Percentiles rank a stretch among this genome's conserved stretches.
These are phyloP conservation scores for Umbelopsis sp. DNA, from an alignment of 192 early-diverging fungal species.

Conservation along the genomic window DNA sequence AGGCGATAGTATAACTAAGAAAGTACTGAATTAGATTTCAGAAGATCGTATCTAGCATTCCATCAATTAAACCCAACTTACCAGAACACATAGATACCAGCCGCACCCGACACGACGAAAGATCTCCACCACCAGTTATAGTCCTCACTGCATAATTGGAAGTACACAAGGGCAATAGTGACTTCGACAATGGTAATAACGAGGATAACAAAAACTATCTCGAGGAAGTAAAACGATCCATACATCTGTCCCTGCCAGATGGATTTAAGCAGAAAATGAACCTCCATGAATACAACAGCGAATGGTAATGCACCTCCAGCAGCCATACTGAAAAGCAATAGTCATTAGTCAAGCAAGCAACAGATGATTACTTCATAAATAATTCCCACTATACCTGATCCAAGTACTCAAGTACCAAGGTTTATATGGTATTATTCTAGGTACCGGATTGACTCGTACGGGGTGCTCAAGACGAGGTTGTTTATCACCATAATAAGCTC, in stretches of 20 bases:
- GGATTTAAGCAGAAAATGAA: constrained; percentile 71
- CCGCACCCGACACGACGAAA: constrained; percentile 67
- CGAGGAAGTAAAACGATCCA: constrained; percentile 63
- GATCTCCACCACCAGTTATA: constrained; percentile 95
- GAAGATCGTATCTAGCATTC: too few species aligned
- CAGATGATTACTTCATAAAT: neutral
- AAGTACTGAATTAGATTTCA: neutral
- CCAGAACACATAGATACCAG: constrained; percentile 58
- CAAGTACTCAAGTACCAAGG: constrained; percentile 64
- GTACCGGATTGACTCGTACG: constrained; percentile 89
- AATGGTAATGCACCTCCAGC: constrained; percentile 59
- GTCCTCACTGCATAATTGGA: constrained; percentile 66
- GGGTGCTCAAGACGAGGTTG: constrained; percentile 65
- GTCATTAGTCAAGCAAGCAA: neutral
- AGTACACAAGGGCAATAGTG: constrained; percentile 69
- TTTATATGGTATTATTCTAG: constrained; percentile 87
- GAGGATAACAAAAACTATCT: constrained; percentile 61
- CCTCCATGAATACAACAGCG: constrained; percentile 71
- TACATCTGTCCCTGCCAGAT: constrained; percentile 71
- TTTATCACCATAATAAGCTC: constrained; percentile 79
- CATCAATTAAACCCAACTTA: neutral
- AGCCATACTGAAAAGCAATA: constrained; percentile 29
- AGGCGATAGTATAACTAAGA: constrained; percentile 61
- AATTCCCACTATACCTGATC: constrained; percentile 44
- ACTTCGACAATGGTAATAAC: constrained; percentile 59